phyloP scores from a whole-genome alignment of 208 protist genomes.

The Acanthamoeba castellanii region DNA sequence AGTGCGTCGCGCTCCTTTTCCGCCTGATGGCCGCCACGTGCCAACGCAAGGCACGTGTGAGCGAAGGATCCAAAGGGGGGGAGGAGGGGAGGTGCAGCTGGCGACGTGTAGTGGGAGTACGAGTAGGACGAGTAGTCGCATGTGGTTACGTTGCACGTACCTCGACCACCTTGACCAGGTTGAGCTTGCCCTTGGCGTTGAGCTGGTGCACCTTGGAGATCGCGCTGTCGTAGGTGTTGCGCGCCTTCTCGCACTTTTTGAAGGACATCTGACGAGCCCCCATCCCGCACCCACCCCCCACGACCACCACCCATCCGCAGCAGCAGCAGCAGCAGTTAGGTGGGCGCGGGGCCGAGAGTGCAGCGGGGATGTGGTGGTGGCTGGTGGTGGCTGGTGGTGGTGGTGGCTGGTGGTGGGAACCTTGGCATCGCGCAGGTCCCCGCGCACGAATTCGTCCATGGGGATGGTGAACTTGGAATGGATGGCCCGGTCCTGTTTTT shows the following conservation, averaged over 20 bases:
- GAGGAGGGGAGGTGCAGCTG: background rate
- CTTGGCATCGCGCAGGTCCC: conserved; percentile 48
- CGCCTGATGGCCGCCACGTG: background rate
- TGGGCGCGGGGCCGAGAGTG: too few relatives aligned
- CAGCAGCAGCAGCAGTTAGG: too few relatives aligned
- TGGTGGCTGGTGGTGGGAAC: background rate
- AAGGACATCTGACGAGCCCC: conserved; percentile 22
- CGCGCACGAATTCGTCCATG: conserved; percentile 57
- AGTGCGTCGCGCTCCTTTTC: conserved; percentile 66
- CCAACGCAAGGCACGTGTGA: background rate
- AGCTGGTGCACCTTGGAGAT: conserved; percentile 41
- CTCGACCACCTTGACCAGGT: conserved; percentile 54
- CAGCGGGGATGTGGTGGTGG: too few relatives aligned
- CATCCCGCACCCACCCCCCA: too few relatives aligned
- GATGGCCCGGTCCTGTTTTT: conserved; percentile 49
- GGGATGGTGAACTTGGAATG: conserved; percentile 49
- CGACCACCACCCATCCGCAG: too few relatives aligned
- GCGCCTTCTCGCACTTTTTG: conserved; percentile 69
- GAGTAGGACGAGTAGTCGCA: too few relatives aligned
- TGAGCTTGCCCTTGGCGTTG: conserved; percentile 58
- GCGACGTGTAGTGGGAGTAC: too few relatives aligned
- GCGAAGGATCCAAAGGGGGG: background rate
- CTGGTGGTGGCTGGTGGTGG: too few relatives aligned
- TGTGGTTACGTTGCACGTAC: background rate
- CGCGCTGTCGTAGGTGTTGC: background rate